phyloP scores from a whole-genome alignment of 345 rosid genomes.

The Syzygium aqueum region DNA sequence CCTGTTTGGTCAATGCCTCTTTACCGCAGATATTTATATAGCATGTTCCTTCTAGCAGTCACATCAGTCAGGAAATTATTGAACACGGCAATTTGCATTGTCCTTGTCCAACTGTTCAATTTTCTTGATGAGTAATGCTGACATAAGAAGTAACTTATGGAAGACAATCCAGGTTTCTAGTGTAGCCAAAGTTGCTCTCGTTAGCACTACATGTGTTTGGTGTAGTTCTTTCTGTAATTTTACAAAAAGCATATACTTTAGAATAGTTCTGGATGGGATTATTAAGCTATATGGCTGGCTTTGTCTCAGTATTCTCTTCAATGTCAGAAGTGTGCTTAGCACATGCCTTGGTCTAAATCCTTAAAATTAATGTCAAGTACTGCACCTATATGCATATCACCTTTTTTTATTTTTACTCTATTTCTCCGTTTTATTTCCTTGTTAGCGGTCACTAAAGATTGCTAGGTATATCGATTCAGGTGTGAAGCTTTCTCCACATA shows the following conservation, averaged over 20 bases:
- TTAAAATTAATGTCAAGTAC: not conserved
- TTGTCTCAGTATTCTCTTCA: not conserved
- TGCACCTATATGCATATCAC: not conserved
- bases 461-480: conserved; percentile 34
- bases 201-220: not conserved
- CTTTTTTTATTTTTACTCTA: not conserved
- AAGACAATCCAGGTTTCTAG: not conserved
- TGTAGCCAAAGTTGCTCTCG: not conserved
- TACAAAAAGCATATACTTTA: not conserved
- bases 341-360: not conserved
- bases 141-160: not conserved
- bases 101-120: not conserved
- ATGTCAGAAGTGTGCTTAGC: not conserved
- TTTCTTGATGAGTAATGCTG: not conserved
- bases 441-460: not conserved
- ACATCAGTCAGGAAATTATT: not conserved
- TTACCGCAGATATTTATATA: not conserved
- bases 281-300: not conserved
- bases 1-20: not conserved
- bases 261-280: not conserved
- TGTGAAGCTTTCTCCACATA: conserved; percentile 99
- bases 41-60: not conserved
- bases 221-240: not conserved
- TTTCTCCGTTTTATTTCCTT: not conserved
- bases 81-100: not conserved